Evolutionary conservation across 805 yeast genomes (phyloP).

Genomic region (Candida hungchunana): DNA sequence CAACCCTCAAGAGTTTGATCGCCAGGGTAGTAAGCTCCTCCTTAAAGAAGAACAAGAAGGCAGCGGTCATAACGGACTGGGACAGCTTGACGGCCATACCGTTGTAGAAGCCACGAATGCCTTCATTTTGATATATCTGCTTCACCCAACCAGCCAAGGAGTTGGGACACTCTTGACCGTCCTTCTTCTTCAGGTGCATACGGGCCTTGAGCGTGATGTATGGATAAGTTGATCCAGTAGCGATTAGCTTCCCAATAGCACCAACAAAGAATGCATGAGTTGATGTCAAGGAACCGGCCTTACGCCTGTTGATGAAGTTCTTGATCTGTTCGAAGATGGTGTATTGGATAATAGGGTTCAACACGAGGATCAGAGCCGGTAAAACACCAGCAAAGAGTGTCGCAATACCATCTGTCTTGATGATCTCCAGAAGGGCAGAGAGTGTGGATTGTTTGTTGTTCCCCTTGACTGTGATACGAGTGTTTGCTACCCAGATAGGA

Average conservation of each 20-base stretch:
- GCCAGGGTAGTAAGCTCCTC: slow-evolving; percentile 72
- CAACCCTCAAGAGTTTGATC: slow-evolving; percentile 45
- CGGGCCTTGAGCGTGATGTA: slow-evolving; percentile 86
- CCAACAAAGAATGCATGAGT: slow-evolving; percentile 81
- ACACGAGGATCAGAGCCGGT: slow-evolving; percentile 82
- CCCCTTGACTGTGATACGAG: slow-evolving; percentile 70
- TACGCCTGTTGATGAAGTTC: slow-evolving; percentile 51
- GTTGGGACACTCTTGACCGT: slow-evolving; percentile 23
- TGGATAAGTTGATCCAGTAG: slow-evolving; percentile 89
- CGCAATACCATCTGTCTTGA: slow-evolving; percentile 63
- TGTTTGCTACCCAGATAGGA: slow-evolving; percentile 94
- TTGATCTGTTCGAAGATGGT: slow-evolving; percentile 86
- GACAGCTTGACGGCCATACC: slow-evolving; percentile 77
- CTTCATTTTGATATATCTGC: slow-evolving; percentile 64
- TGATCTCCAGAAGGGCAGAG: slow-evolving; percentile 54
- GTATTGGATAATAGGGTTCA: slow-evolving; percentile 89
- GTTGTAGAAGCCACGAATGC: slow-evolving; percentile 70
- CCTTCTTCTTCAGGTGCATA: slow-evolving; percentile 63
- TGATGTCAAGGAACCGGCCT: slow-evolving; percentile 53
- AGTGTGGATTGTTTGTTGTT: slow-evolving; percentile 39
- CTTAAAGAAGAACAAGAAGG: slow-evolving; percentile 84
- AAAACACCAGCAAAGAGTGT: slow-evolving; percentile 80
- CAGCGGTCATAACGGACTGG: slow-evolving; percentile 85
- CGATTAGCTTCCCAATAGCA: slow-evolving; percentile 82
- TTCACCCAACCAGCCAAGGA: slow-evolving; percentile 48